Percentiles rank a stretch among this genome's conserved stretches.
These are phyloP conservation scores for Podaxis carcinomalis DNA, from an alignment of 768 basidiomycete species.

Conservation along the genomic window DNA sequence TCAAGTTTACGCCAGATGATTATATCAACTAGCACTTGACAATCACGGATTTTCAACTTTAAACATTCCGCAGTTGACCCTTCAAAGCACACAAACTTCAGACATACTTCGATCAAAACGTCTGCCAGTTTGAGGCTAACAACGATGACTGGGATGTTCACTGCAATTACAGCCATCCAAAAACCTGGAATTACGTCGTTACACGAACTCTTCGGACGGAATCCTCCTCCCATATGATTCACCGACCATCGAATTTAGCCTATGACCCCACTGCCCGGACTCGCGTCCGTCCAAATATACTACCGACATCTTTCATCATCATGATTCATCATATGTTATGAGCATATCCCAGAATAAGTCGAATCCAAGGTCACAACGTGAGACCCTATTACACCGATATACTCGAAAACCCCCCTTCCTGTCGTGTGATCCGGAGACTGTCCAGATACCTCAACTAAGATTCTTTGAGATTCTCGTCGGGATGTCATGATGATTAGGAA, in stretches of 20 bases:
- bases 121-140: background rate
- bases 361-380: background rate
- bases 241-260: background rate
- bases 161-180: background rate
- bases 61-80: background rate
- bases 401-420: background rate
- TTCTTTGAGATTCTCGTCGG: background rate
- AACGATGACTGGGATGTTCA: background rate
- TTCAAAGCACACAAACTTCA: background rate
- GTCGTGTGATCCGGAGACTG: slow-evolving; percentile 5
- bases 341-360: background rate
- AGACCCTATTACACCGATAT: slow-evolving; percentile 2
- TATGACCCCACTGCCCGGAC: background rate
- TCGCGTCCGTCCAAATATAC: slow-evolving; percentile 1
- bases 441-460: background rate
- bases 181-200: background rate
- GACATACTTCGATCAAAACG: background rate
- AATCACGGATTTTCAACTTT: background rate
- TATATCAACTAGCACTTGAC: background rate
- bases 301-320: background rate
- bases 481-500: background rate
- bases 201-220: slow-evolving; percentile 1
- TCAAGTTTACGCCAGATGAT: background rate
- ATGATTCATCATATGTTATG: background rate
- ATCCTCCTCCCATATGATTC: background rate